Base-by-base conservation (phyloP, 192 early-diverging fungal genomes). In the Coemansia aciculifera region DNA sequence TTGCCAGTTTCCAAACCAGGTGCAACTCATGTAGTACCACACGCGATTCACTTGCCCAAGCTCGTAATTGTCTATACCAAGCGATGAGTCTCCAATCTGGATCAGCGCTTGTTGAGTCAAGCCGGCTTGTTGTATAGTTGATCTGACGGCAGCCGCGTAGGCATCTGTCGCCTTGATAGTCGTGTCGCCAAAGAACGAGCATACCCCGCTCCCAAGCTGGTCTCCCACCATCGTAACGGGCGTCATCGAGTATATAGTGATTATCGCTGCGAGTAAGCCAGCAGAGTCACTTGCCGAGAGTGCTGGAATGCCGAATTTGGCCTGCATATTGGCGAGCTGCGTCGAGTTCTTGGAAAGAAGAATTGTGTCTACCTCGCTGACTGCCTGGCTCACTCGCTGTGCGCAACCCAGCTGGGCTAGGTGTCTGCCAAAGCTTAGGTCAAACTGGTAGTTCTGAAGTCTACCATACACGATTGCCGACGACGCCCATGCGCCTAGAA, bases 381-480 rank as follows among this genome's bases (percentile, higher is more conserved):
- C 66, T 5, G 86, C 63, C 23, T 75, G 72, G 19, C 40, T 63
- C 54, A 71, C 71, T 12, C 38, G 19, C 65, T 67, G 19, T 6
- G 75, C 75, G 24, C 75, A 77, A n/a, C 69, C 54, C n/a, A 71
- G 64, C 27, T 79, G 77, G 4, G 66, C 52, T 10, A 82, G 51
- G 11, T 78, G 83, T 5, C 77, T 46, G 8, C 84, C 73, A 42
- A 69, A 74, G 24, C 70, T 69, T 46, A 82, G 79, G 49, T 84
- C 84, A 65, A 87, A 90, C 59, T 92, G 83, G 64, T 85, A 90
- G 80, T 70, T 70, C 13, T 89, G 79, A 13, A 85, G 64, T 21
- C 85, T 81, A 10, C 87, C 85, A 9, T 86, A 82, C 5, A 91
- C 74, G 17, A 90, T 89, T 24, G 86, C 92, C 17, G 92, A 92